These are phyloP conservation scores for Alternaria burnsii DNA, from an alignment of 2,329 filamentous ascomycete genomes.

Conservation along the genomic window DNA sequence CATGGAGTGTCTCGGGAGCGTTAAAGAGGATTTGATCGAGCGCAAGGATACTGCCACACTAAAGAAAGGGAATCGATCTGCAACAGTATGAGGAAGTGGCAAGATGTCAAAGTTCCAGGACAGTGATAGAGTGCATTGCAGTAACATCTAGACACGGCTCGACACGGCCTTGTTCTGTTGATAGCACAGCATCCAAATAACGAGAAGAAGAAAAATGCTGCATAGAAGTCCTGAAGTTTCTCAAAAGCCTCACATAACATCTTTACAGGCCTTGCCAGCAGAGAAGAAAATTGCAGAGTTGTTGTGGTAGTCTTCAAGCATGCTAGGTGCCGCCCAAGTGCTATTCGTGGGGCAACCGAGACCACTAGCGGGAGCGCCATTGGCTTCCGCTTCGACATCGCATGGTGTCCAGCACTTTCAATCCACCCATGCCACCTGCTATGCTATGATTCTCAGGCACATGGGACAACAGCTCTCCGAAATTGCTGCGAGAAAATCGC, in stretches of 20 bases:
- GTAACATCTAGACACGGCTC: no score
- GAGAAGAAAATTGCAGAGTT: background rate
- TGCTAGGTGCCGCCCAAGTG: background rate
- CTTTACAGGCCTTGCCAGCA: background rate
- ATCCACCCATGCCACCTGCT: constrained; percentile 4
- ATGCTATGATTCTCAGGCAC: background rate
- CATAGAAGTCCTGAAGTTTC: background rate
- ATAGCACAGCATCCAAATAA: background rate
- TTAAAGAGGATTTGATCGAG: background rate
- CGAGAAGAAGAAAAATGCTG: background rate
- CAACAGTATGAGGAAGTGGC: background rate
- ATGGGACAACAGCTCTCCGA: background rate
- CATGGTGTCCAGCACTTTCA: background rate
- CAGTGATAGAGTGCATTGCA: background rate
- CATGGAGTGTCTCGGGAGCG: background rate
- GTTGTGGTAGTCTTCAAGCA: background rate
- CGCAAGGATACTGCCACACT: background rate
- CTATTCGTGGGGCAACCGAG: constrained; percentile 7
- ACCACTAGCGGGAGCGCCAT: constrained; percentile 14
- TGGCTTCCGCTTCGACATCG: constrained; percentile 8
- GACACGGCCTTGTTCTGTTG: background rate
- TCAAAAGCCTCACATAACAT: no score
- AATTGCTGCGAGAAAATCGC: background rate
- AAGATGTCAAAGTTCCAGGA: background rate
- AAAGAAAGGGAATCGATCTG: background rate